Evolutionary conservation across 106 monocot genomes (phyloP), one percentile per base, ranked within the genome.

Genomic region (Phalaenopsis aphrodite): DNA sequence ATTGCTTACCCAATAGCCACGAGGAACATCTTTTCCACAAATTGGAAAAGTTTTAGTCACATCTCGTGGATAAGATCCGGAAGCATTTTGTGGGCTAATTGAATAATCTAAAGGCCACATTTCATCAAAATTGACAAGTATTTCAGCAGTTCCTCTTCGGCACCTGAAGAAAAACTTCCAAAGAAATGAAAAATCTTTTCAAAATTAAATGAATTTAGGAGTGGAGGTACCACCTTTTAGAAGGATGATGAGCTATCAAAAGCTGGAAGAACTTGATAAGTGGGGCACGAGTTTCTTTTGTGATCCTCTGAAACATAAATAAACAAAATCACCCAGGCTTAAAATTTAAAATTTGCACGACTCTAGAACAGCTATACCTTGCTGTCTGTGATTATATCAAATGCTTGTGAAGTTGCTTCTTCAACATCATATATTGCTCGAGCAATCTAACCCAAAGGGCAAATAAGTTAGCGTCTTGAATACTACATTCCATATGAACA

Each of bases 391-490:
- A 99, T 99, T 79, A 95, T 93, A 4, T 95, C 88, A 78, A 95
- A 90, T 78, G 89, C 84, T 48, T 80, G 72, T 52, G 88, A 81
- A 81, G 99, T 99, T 58, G 99, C 91, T 89, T 99, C 99, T 77
- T 99, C 99, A 81, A 91, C 88, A 85, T 99, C 99, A 81, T 91
- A 95, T 71, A 99, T 86, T 67, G 99, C 99, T 84, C 89, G 90
- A 24, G 91, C 74, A 87, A 99, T 90, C 99, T 95, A 81, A 39
- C 36, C 49, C 42, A 43, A 79, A 8, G 45, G 16, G 42, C 2
- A 76, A 16, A 71, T n/a, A 76, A 43, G 45, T 78, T 78, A 83
- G 78, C 73, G 71, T 16, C 42, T 78, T 46, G 21, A 48, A 2
- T 72, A 15, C 4, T 21, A 45, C 6, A 36, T 6, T 49, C 14